Percentiles rank a stretch among this genome's conserved stretches.
Evolutionary conservation across 805 yeast genomes (phyloP).

Genomic region (Metschnikowia orientalis): DNA sequence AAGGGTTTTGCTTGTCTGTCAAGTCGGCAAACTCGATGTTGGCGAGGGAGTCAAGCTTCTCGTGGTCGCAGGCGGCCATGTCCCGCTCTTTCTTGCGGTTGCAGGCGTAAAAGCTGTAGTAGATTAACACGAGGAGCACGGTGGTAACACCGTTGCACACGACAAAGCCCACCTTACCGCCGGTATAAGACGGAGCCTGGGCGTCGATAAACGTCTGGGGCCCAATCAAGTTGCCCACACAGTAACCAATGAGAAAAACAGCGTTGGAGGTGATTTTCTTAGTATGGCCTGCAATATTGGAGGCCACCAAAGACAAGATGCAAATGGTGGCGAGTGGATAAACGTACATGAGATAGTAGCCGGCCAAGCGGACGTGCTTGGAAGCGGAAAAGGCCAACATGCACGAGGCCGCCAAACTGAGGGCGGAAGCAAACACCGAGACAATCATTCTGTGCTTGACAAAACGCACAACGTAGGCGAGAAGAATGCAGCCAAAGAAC

Average conservation of each 20-base stretch:
- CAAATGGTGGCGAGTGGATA: conserved; percentile 26
- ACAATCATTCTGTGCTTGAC: conserved; percentile 31
- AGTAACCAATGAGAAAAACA: conserved; percentile 31
- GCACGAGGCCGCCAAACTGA: conserved; percentile 15
- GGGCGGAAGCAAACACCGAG: conserved; percentile 23
- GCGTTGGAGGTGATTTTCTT: conserved; percentile 31
- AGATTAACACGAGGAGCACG: conserved; percentile 18
- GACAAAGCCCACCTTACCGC: conserved; percentile 40
- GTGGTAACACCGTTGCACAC: conserved; percentile 20
- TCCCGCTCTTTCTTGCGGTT: conserved; percentile 13
- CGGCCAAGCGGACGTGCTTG: conserved; percentile 20
- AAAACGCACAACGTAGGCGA: conserved; percentile 18
- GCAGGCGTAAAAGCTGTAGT: conserved; percentile 12
- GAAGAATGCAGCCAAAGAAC: conserved; percentile 24
- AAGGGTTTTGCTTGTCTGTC: conserved; percentile 41
- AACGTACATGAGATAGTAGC: conserved; percentile 32
- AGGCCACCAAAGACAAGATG: conserved; percentile 22
- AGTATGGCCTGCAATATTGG: conserved; percentile 29
- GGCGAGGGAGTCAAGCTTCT: conserved; percentile 17
- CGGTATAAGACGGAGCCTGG: conserved; percentile 43
- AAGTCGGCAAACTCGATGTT: conserved; percentile 42
- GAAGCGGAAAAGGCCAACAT: conserved; percentile 14
- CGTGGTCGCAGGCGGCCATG: conserved; percentile 7
- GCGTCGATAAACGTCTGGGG: conserved; percentile 22
- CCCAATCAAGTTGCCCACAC: conserved; percentile 25